Evolutionary conservation across 345 rosid genomes (phyloP).

Genomic region (Erodium maritimum): DNA sequence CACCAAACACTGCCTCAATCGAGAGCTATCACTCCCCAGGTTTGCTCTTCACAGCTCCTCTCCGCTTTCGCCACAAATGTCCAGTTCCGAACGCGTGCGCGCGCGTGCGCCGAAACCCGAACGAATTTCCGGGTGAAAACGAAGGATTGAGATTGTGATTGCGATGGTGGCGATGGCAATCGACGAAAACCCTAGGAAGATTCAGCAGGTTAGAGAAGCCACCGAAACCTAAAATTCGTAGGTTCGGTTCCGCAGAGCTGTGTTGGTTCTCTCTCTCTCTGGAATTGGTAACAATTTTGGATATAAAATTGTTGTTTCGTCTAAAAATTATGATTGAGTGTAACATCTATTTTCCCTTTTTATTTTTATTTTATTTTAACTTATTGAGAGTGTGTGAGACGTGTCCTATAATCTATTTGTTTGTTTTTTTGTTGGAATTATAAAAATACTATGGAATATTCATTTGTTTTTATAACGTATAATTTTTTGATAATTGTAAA

Average conservation of each 20-base stretch:
- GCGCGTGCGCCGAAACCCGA: neutral
- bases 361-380: no score
- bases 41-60: slow-evolving; percentile 15
- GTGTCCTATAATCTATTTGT: no score
- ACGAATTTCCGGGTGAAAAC: neutral
- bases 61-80: neutral
- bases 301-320: neutral
- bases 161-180: neutral
- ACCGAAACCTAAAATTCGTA: no score
- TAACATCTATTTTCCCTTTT: no score
- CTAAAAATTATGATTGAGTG: neutral
- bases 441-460: no score
- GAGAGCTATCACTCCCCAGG: slow-evolving; percentile 53
- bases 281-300: neutral
- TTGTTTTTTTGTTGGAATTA: neutral
- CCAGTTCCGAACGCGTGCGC: neutral
- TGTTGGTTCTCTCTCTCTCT: neutral
- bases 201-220: neutral
- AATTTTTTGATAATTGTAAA: neutral
- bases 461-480: no score
- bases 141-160: neutral
- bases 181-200: neutral
- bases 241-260: neutral
- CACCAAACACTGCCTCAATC: slow-evolving; percentile 27
- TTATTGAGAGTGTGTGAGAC: no score